Evolutionary conservation across 108 stramenopile species (phyloP).

Genomic region (Mediolabrus comicus): DNA sequence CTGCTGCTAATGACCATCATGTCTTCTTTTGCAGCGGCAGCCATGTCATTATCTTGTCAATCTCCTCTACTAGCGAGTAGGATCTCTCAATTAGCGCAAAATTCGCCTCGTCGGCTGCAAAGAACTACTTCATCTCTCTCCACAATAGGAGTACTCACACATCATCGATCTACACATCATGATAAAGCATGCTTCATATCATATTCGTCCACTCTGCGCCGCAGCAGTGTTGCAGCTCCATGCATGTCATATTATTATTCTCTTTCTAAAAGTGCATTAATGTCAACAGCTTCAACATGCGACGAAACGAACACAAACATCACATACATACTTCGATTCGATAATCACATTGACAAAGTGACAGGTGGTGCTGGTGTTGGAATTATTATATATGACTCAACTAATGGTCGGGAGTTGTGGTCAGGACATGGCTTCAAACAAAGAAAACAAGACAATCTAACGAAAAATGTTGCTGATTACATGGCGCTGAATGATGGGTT

Average conservation of each 20-base stretch:
- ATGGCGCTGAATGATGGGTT: slow-evolving; percentile 20
- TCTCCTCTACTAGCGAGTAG: background rate
- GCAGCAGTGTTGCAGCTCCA: background rate
- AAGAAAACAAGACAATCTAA: background rate
- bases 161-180: background rate
- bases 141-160: too few species aligned
- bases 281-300: background rate
- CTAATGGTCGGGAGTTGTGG: slow-evolving; percentile 20
- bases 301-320: background rate
- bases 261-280: background rate
- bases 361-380: slow-evolving; percentile 26
- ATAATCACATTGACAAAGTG: slow-evolving; percentile 12
- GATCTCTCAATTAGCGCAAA: background rate
- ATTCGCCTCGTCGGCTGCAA: background rate
- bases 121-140: background rate
- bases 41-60: background rate
- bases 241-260: background rate
- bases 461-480: slow-evolving; percentile 21
- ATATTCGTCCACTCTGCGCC: background rate
- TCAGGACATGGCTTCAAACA: slow-evolving; percentile 8
- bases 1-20: background rate
- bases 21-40: background rate
- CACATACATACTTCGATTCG: slow-evolving; percentile 24
- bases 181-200: background rate
- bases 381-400: slow-evolving; percentile 17